Evolutionary conservation across 1,284 basidiomycete genomes (phyloP).

Genomic region (Puccinia horiana): DNA sequence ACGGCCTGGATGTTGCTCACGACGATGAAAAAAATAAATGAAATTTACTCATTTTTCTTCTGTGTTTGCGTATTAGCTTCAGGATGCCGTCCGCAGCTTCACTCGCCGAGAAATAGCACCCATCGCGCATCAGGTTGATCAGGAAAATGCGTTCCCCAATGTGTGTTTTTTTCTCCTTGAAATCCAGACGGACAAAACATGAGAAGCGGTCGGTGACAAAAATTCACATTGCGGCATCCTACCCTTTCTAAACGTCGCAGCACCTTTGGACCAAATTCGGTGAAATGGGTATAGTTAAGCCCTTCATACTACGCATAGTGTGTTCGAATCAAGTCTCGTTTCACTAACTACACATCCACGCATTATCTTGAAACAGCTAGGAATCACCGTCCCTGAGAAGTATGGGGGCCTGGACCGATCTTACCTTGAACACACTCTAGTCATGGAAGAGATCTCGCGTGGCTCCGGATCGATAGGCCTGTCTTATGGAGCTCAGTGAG

Average conservation of each 20-base stretch:
- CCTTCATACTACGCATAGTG: neutral
- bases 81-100: slow-evolving; percentile 29
- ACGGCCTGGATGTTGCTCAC: neutral
- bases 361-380: slow-evolving; percentile 56
- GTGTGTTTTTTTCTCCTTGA: slow-evolving; percentile 8
- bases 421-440: slow-evolving; percentile 83
- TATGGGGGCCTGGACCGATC: slow-evolving; percentile 77
- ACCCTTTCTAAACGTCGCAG: slow-evolving; percentile 59
- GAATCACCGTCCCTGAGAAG: slow-evolving; percentile 76
- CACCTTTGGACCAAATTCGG: slow-evolving; percentile 87
- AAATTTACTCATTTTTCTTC: neutral
- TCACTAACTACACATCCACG: neutral
- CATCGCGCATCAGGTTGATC: slow-evolving; percentile 42
- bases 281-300: slow-evolving; percentile 67
- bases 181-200: neutral
- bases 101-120: slow-evolving; percentile 29
- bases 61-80: slow-evolving; percentile 25
- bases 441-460: slow-evolving; percentile 87
- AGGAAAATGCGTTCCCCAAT: slow-evolving; percentile 39
- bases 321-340: neutral
- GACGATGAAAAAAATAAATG: neutral
- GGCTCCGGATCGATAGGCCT: slow-evolving; percentile 87
- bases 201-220: neutral
- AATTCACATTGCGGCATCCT: neutral
- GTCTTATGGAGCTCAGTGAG: slow-evolving; percentile 81